Conservation (phyloP, 1,284 basidiomycete species). For the Earliella scabrosa region DNA sequence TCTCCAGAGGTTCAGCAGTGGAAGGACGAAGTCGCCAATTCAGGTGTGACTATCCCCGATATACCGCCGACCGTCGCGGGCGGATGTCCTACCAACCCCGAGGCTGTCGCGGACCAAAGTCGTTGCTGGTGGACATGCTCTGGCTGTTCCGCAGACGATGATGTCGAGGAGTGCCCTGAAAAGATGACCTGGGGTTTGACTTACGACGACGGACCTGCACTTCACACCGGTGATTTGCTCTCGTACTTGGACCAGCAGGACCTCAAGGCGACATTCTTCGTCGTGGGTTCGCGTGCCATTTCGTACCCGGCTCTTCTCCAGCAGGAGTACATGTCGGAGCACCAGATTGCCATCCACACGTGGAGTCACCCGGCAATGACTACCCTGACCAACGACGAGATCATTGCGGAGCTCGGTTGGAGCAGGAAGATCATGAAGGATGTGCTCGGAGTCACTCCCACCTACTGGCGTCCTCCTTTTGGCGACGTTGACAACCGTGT, state of each 20-base stretch:
- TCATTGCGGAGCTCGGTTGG: constrained; percentile 91
- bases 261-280: constrained; percentile 86
- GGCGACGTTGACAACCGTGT: constrained; percentile 83
- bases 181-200: constrained; percentile 74
- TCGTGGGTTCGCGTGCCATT: constrained; percentile 80
- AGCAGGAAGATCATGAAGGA: constrained; percentile 85
- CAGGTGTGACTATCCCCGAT: constrained; percentile 60
- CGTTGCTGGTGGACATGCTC: constrained; percentile 91
- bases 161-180: constrained; percentile 76
- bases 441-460: constrained; percentile 71
- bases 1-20: constrained; percentile 74
- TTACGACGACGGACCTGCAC: constrained; percentile 82
- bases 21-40: constrained; percentile 62
- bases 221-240: constrained; percentile 79
- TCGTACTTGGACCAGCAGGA: constrained; percentile 67
- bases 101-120: constrained; percentile 52
- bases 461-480: constrained; percentile 67
- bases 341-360: constrained; percentile 74
- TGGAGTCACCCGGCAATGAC: constrained; percentile 75
- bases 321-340: constrained; percentile 71
- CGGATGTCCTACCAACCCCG: constrained; percentile 67
- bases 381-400: constrained; percentile 79
- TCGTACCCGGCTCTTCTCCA: constrained; percentile 67
- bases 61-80: constrained; percentile 53
- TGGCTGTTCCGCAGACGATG: constrained; percentile 70